A percentile compares a stretch with the other conserved stretches of the same genome.
phyloP scores from a whole-genome alignment of 2,329 filamentous ascomycete species.

The Penicillium glabrum region DNA sequence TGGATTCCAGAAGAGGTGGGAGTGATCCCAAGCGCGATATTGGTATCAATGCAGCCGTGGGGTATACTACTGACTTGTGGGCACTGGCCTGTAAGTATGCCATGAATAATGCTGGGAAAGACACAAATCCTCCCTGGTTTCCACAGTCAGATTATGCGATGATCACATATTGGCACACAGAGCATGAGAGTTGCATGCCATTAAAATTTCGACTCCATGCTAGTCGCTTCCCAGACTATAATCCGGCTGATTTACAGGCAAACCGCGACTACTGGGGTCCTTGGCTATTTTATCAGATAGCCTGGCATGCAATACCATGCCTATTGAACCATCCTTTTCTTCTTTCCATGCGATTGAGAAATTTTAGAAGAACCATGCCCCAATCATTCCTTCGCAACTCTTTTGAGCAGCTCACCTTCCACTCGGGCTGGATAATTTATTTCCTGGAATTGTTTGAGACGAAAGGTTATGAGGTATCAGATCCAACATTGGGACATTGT shows the following conservation, averaged over 20 bases:
- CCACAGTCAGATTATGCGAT: slow-evolving; percentile 49
- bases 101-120: slow-evolving; percentile 37
- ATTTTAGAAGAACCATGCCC: slow-evolving; percentile 50
- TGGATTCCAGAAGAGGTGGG: background rate
- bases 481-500: slow-evolving; percentile 47
- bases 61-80: slow-evolving; percentile 47
- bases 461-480: slow-evolving; percentile 44
- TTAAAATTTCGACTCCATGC: slow-evolving; percentile 48
- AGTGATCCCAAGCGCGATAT: slow-evolving; percentile 17
- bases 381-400: slow-evolving; percentile 53
- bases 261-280: slow-evolving; percentile 51
- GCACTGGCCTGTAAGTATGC: slow-evolving; percentile 47
- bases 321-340: slow-evolving; percentile 52
- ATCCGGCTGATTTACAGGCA: slow-evolving; percentile 37
- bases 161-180: slow-evolving; percentile 47
- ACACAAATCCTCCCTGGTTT: slow-evolving; percentile 43
- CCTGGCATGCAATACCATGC: slow-evolving; percentile 50
- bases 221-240: slow-evolving; percentile 44
- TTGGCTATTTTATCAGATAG: slow-evolving; percentile 50
- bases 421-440: slow-evolving; percentile 51
- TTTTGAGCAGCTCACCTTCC: slow-evolving; percentile 47
- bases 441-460: slow-evolving; percentile 44
- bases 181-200: slow-evolving; percentile 50
- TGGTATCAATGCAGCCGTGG: slow-evolving; percentile 43
- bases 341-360: slow-evolving; percentile 48